Percentiles rank a stretch among this genome's conserved stretches.
phyloP scores from a whole-genome alignment of 2,329 filamentous ascomycete genomes.

The Truncatella angustata region DNA sequence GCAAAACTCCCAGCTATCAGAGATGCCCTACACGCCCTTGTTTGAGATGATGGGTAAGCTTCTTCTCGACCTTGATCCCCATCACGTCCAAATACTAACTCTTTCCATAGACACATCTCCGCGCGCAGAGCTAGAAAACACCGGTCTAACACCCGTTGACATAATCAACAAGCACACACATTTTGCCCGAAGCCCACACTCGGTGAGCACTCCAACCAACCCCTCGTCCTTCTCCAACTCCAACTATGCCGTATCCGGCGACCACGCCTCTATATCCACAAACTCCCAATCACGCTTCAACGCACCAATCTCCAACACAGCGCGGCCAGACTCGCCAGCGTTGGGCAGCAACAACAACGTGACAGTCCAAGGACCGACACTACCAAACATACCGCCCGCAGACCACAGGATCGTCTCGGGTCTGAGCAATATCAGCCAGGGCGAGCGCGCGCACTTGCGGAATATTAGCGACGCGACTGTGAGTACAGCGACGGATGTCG shows the following conservation, averaged over 20 bases:
- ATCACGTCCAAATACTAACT: slow-evolving; percentile 9
- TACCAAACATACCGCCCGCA: neutral
- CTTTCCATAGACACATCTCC: slow-evolving; percentile 39
- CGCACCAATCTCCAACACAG: neutral
- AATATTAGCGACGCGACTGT: slow-evolving; percentile 41
- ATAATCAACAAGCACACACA: slow-evolving; percentile 36
- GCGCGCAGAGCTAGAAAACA: slow-evolving; percentile 44
- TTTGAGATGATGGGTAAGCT: slow-evolving; percentile 47
- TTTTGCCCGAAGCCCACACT: slow-evolving; percentile 21
- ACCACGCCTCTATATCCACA: slow-evolving; percentile 30
- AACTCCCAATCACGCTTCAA: slow-evolving; percentile 14
- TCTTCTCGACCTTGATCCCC: neutral
- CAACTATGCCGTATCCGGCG: slow-evolving; percentile 22
- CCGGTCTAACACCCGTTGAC: slow-evolving; percentile 36
- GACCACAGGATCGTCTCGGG: slow-evolving; percentile 36
- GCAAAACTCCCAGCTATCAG: slow-evolving; percentile 19
- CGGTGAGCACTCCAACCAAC: slow-evolving; percentile 24
- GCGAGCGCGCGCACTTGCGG: slow-evolving; percentile 37
- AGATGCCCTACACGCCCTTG: slow-evolving; percentile 43
- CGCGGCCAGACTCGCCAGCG: slow-evolving; percentile 22
- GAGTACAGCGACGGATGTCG: slow-evolving; percentile 26
- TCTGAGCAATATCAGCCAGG: slow-evolving; percentile 31
- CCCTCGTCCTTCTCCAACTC: slow-evolving; percentile 24
- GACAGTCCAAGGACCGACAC: slow-evolving; percentile 7
- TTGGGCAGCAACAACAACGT: too few species aligned